Evolutionary conservation across 768 basidiomycete species (phyloP), one percentile per base, ranked within the genome.

Genomic region (Sporobolomyces phaffii): DNA sequence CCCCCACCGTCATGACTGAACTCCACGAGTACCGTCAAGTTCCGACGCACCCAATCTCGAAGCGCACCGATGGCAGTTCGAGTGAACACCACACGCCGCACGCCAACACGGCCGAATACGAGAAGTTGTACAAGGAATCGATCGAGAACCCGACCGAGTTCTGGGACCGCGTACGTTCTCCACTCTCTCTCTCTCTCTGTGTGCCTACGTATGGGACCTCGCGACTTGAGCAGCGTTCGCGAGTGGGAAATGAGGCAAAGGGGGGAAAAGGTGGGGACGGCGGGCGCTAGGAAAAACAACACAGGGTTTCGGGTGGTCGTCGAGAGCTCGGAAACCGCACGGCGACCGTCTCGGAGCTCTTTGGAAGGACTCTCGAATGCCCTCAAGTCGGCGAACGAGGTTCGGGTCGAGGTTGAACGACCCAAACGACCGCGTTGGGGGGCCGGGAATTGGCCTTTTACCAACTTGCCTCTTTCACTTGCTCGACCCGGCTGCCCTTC

Each of bases 131-230:
- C 65, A 52, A 64, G 45, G 69, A 74, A 62, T 65, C 62, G 15
- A 60, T 75, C 60, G 44, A 57, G 24, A 4, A 74, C 7, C 65
- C 73, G 15, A 44, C 41, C 11, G 5, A 51, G 51, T 75, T 75
- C 61, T 75, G 70, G 70, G 75, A 75, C 62, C 28, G 49, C 34
- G 73, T 74, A 50, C 38, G 73, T 56, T 13, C 20, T 29, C 26
- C 18, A 15, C 34, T 40, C 51, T 29, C 40, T 28, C 14, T 14
- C 53, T 38, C 22, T 34, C 53, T 54, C 34, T 26, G 24, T n/a
- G n/a, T n/a, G n/a, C n/a, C n/a, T n/a, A n/a, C n/a, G n/a, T n/a
- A n/a, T n/a, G n/a, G n/a, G n/a, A n/a, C n/a, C 29, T 49, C 11
- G 15, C 44, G 44, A 18, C n/a, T 26, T 20, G 48, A 8, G 5